Percentiles rank a stretch among this genome's conserved stretches.
Conservation (phyloP, 2,329 filamentous ascomycete species). For the Fusarium sp. region DNA sequence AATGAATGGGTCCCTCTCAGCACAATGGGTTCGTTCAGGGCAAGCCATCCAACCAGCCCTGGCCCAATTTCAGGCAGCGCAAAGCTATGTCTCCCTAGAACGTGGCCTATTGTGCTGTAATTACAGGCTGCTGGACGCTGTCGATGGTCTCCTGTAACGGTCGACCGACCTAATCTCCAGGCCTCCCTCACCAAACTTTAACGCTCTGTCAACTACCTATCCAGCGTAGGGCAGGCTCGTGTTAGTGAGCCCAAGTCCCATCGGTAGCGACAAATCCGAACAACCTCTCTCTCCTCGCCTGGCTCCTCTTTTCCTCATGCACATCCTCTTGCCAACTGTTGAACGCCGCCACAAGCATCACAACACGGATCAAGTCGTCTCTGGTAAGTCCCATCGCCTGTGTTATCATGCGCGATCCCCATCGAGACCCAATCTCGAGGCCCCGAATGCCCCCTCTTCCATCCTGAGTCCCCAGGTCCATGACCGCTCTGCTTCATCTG, state of each 20-base stretch:
- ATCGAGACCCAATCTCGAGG: slow-evolving; percentile 46
- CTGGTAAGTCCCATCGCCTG: slow-evolving; percentile 55
- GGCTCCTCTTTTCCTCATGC: slow-evolving; percentile 61
- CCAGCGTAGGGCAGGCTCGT: slow-evolving; percentile 34
- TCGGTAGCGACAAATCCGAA: slow-evolving; percentile 56
- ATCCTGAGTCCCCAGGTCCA: slow-evolving; percentile 39
- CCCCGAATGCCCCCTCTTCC: slow-evolving; percentile 43
- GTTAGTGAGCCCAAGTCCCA: slow-evolving; percentile 46
- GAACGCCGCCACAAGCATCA: slow-evolving; percentile 52
- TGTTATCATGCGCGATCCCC: slow-evolving; percentile 55
- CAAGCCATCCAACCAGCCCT: slow-evolving; percentile 40
- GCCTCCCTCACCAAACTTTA: slow-evolving; percentile 20
- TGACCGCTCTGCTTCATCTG: slow-evolving; percentile 45
- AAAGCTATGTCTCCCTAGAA: slow-evolving; percentile 16
- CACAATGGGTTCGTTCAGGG: slow-evolving; percentile 40
- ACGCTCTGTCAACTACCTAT: slow-evolving; percentile 13
- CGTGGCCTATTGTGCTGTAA: slow-evolving; percentile 8
- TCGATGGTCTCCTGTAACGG: slow-evolving; percentile 3
- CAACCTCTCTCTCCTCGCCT: slow-evolving; percentile 52
- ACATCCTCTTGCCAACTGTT: slow-evolving; percentile 55
- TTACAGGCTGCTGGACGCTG: slow-evolving; percentile 23
- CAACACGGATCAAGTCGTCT: slow-evolving; percentile 51
- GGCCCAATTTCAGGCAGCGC: slow-evolving; percentile 33
- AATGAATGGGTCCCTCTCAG: slow-evolving; percentile 34
- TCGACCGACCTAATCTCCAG: slow-evolving; percentile 18